phyloP scores from a whole-genome alignment of 2,329 filamentous ascomycete genomes.

The Pseudopyricularia javanii region DNA sequence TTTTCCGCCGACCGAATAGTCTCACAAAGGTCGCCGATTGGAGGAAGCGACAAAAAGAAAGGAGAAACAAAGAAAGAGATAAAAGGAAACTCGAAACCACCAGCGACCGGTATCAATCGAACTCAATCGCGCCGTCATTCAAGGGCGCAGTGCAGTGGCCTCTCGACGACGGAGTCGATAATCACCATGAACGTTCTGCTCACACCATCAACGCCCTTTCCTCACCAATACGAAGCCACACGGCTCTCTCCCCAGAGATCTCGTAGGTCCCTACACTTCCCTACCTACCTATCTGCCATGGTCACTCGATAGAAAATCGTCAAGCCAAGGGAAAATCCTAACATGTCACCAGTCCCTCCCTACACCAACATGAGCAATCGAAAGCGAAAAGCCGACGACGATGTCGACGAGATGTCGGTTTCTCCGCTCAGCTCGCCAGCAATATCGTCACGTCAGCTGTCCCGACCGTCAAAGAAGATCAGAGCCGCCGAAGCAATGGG shows the following conservation, averaged over 20 bases:
- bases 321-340: background rate
- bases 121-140: background rate
- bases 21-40: background rate
- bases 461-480: constrained; percentile 51
- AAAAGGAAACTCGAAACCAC: background rate
- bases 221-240: constrained; percentile 43
- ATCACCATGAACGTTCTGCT: constrained; percentile 47
- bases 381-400: constrained; percentile 82
- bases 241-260: constrained; percentile 42
- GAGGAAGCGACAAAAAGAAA: too few relatives aligned
- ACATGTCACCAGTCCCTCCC: constrained; percentile 26
- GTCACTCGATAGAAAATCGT: too few relatives aligned
- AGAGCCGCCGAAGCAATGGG: constrained; percentile 52
- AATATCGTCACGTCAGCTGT: constrained; percentile 54
- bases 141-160: background rate
- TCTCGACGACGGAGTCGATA: background rate
- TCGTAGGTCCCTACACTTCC: constrained; percentile 27
- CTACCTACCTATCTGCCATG: background rate
- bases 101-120: background rate
- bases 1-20: background rate
- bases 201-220: constrained; percentile 44
- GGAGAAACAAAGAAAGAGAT: background rate
- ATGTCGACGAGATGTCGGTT: constrained; percentile 82
- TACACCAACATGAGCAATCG: constrained; percentile 42
- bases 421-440: constrained; percentile 77